A percentile compares a stretch with the other conserved stretches of the same genome.
These are phyloP conservation scores for Didymella lethalis DNA, from an alignment of 2,329 filamentous ascomycete species.

Conservation along the genomic window DNA sequence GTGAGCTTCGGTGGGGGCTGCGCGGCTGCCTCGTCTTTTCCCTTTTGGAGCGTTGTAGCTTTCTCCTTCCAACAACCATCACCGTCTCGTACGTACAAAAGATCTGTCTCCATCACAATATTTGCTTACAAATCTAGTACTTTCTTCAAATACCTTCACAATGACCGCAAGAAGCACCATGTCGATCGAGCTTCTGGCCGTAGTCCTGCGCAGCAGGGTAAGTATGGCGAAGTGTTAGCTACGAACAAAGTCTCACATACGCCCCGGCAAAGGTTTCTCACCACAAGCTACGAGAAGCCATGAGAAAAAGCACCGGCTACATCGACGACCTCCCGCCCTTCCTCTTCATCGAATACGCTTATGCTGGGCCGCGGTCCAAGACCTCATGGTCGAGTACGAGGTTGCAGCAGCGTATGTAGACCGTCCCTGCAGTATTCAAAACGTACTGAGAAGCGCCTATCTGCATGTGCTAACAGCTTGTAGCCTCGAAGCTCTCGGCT, in stretches of 20 bases:
- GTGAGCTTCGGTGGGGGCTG: not conserved
- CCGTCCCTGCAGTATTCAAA: not conserved
- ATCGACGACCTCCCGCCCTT: not conserved
- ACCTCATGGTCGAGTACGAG: not conserved
- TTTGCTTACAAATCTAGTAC: not conserved
- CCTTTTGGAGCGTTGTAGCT: not conserved
- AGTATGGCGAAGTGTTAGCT: not conserved
- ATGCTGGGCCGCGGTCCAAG: not conserved
- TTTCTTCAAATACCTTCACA: not conserved
- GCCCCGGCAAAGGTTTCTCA: not conserved
- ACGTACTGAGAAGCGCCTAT: not conserved
- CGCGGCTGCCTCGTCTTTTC: not conserved
- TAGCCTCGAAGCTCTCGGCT: not conserved
- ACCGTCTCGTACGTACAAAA: not conserved
- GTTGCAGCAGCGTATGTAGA: not conserved
- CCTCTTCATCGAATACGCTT: not conserved
- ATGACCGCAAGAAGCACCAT: not conserved
- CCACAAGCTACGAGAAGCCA: not conserved
- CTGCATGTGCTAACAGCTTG: not conserved
- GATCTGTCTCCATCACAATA: not conserved
- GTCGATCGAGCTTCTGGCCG: not conserved
- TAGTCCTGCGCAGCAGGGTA: not conserved
- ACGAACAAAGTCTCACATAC: not conserved
- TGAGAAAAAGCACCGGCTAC: not conserved
- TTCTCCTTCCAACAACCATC: not conserved